Evolutionary conservation across 2,329 filamentous ascomycete genomes (phyloP), one percentile per base, ranked within the genome.

Genomic region (Neobulgaria alba): DNA sequence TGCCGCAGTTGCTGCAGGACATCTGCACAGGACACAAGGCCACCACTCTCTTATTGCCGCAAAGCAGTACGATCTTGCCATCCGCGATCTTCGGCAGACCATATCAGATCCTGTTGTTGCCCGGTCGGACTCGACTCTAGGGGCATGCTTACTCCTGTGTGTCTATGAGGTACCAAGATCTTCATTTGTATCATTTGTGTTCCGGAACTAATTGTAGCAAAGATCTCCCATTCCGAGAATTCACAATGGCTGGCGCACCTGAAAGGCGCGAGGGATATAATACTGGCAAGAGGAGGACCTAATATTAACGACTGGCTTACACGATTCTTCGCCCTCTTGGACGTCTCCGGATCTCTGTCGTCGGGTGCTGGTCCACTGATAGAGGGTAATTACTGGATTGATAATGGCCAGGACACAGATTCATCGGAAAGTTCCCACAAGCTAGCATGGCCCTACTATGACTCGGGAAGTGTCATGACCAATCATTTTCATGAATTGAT

Each of bases 301-400:
- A 50, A 35, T 17, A 53, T 44, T 10, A 46, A 37, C 10, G 46
- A 57, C 23, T 58, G 53, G 30, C 43, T 58, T 4, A 57, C 55
- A 2, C 45, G 56, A 12, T 57, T 56, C 32, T 58, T 58, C 37
- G 53, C 55, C 3, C 39, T 57, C 2, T 52, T 58, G 3, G 56
- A 58, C 39, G 47, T 57, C 14, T 58, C 56, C 9, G 55, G 55
- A 3, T 53, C 54, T 5, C 37, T 58, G 1, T 54, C 43, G 23
- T 50, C 54, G 10, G 50, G 54, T 5, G 45, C 41, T n/a, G 54
- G 52, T 10, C 50, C 56, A 8, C 46, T 58, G 12, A 29, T 58
- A 4, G 44, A 51, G 43, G 56, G 56, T 5, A 54, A 56, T 26
- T 58, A 58, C 29, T 58, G 56, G 56, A 33, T 58, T 12, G 53